These are phyloP conservation scores for Xylaria longipes DNA, from an alignment of 495 filamentous ascomycete genomes.

Conservation along the genomic window DNA sequence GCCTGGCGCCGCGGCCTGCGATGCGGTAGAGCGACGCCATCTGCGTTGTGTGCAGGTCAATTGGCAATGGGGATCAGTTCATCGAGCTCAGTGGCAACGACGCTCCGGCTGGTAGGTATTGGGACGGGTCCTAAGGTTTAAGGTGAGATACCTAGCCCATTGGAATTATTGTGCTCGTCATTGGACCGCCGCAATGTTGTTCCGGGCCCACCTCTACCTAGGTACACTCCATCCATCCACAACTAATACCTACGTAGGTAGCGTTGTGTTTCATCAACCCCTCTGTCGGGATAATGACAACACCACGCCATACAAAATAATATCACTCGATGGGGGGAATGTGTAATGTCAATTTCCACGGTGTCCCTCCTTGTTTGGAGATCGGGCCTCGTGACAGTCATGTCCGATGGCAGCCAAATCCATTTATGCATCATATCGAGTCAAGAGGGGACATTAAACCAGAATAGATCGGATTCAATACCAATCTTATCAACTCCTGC, in stretches of 20 bases:
- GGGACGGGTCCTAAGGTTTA: conserved; percentile 2
- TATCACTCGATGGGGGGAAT: not conserved
- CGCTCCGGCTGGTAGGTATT: not conserved
- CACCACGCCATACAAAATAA: no score
- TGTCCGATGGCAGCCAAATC: not conserved
- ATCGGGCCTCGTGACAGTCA: not conserved
- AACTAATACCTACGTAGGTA: no score
- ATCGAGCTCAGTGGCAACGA: conserved; percentile 30
- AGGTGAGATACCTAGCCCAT: conserved; percentile 17
- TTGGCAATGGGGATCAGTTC: conserved; percentile 29
- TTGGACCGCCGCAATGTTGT: conserved; percentile 39
- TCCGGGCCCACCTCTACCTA: conserved; percentile 22
- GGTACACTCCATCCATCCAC: not conserved
- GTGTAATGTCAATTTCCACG: not conserved
- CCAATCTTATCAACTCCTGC: no score
- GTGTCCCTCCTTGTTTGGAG: not conserved
- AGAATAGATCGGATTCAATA: no score
- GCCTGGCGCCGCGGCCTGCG: conserved; percentile 62
- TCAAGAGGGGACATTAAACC: not conserved
- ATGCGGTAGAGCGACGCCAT: conserved; percentile 61
- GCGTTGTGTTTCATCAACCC: not conserved
- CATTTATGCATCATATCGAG: not conserved
- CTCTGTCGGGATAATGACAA: no score
- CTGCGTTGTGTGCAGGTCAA: conserved; percentile 39
- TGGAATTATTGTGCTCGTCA: conserved; percentile 42